A percentile compares a stretch with the other conserved stretches of the same genome.
phyloP scores from a whole-genome alignment of 352 stramenopile species.

The Pythium chondricola region DNA sequence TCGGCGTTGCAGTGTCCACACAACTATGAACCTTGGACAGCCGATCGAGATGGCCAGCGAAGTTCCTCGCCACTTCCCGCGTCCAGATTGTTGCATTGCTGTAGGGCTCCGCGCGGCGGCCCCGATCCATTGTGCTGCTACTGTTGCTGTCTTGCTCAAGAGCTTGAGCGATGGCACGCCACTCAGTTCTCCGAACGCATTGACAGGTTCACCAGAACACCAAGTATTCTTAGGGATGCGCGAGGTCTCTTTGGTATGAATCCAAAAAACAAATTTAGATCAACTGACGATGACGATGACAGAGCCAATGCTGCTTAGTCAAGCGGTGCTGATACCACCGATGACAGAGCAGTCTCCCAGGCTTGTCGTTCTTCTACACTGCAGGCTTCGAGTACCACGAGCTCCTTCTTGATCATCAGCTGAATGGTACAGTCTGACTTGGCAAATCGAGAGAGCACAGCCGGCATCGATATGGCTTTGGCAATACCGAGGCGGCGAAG shows the following conservation, averaged over 20 bases:
- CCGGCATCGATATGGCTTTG: conserved; percentile 1
- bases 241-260: too few species aligned
- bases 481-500: not conserved
- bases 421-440: conserved; percentile 28
- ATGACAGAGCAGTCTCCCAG: conserved; percentile 36
- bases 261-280: too few species aligned
- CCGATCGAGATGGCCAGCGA: conserved; percentile 58
- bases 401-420: conserved; percentile 32
- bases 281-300: too few species aligned
- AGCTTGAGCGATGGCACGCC: not conserved
- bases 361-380: conserved; percentile 22
- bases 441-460: conserved; percentile 4
- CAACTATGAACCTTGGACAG: conserved; percentile 69
- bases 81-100: conserved; percentile 76
- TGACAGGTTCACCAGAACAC: too few species aligned
- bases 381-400: conserved; percentile 27
- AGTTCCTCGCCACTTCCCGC: conserved; percentile 58
- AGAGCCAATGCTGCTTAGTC: too few species aligned
- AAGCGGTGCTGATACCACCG: too few species aligned
- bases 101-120: conserved; percentile 63
- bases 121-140: conserved; percentile 46
- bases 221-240: too few species aligned
- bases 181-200: too few species aligned
- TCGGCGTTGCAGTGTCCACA: conserved; percentile 61
- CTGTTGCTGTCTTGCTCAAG: not conserved